Conservation (phyloP, 2,329 filamentous ascomycete species). For the Daldinia eschscholtzii region DNA sequence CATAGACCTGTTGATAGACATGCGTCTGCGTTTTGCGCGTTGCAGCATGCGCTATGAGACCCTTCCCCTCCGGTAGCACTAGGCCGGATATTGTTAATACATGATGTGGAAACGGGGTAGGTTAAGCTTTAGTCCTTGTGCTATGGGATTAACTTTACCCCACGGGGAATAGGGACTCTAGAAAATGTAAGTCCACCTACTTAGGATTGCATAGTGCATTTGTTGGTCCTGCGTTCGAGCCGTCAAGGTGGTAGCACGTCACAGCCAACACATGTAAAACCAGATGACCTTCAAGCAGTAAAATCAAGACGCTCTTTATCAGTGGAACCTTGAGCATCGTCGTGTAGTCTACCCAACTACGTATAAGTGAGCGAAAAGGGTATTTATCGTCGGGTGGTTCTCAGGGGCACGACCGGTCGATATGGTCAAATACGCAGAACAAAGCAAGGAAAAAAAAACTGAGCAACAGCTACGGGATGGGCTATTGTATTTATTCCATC, state of each 20-base stretch:
- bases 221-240: conserved; percentile 32
- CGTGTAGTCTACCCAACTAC: conserved; percentile 2
- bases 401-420: conserved; percentile 14
- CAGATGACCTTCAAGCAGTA: conserved; percentile 25
- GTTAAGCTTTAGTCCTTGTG: not conserved
- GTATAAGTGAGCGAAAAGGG: conserved; percentile 18
- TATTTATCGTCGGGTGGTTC: conserved; percentile 12
- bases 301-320: conserved; percentile 15
- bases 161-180: not conserved
- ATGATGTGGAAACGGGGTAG: not conserved
- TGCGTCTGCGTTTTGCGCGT: conserved; percentile 40
- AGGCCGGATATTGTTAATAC: conserved; percentile 7
- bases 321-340: conserved; percentile 26
- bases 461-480: not conserved
- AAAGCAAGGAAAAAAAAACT: not conserved
- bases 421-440: not conserved
- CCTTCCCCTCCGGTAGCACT: conserved; percentile 36
- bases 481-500: not conserved
- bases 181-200: conserved; percentile 13
- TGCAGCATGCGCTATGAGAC: conserved; percentile 46
- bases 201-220: conserved; percentile 41
- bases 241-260: conserved; percentile 41
- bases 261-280: conserved; percentile 32
- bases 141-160: not conserved
- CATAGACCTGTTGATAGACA: conserved; percentile 46